Conservation (phyloP, 2,329 filamentous ascomycete genomes). For the Verticillium klebahnii region DNA sequence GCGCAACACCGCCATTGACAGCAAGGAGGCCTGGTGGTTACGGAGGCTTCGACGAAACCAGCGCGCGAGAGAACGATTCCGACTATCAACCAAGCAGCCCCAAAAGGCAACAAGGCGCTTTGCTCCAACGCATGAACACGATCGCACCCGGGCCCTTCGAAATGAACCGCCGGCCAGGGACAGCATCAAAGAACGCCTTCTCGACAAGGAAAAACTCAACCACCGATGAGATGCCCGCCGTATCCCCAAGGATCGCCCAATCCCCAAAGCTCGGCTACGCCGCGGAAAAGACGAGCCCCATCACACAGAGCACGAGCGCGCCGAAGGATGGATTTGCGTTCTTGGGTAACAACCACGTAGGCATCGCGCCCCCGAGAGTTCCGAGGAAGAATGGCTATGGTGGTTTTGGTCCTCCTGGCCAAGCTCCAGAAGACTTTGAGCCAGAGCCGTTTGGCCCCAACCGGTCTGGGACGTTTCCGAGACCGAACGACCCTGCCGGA, state of each 20-base stretch:
- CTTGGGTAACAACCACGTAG: constrained; percentile 7
- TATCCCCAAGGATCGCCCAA: background rate
- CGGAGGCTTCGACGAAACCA: constrained; percentile 39
- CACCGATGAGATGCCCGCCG: background rate
- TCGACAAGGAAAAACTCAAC: constrained; percentile 3
- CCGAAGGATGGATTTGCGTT: constrained; percentile 1
- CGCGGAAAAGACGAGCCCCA: background rate
- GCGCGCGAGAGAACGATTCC: constrained; percentile 30
- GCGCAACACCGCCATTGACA: constrained; percentile 33
- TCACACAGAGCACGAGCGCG: background rate
- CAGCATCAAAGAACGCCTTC: constrained; percentile 3
- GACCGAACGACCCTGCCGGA: constrained; percentile 30
- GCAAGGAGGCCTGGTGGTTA: constrained; percentile 41
- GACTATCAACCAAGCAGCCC: constrained; percentile 13
- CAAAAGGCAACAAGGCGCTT: constrained; percentile 18
- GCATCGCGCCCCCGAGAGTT: constrained; percentile 29
- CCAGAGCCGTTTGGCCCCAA: constrained; percentile 31
- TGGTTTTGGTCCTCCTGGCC: constrained; percentile 47
- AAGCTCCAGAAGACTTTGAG: constrained; percentile 29
- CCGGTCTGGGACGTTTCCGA: constrained; percentile 51
- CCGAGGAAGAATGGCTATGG: constrained; percentile 52
- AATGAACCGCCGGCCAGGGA: constrained; percentile 26
- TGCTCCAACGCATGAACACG: constrained; percentile 60
- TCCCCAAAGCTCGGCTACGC: background rate
- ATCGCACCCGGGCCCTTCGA: constrained; percentile 66